Conservation (phyloP, 2,329 filamentous ascomycete genomes). For the Juglanconis oblonga region DNA sequence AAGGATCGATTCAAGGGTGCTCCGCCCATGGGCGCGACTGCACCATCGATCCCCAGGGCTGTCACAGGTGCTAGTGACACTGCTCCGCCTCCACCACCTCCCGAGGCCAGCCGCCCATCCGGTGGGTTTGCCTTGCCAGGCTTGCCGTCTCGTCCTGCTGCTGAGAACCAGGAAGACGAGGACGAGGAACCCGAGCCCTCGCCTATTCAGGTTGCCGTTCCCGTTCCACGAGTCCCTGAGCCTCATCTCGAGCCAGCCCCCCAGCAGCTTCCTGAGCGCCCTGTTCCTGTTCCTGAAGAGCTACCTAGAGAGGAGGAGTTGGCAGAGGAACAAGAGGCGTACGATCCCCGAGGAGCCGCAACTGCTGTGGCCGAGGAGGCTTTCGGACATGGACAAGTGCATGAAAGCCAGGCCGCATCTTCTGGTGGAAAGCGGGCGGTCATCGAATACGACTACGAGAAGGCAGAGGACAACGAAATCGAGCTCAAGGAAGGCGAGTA, state of each 20-base stretch:
- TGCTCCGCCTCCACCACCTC: constrained; percentile 57
- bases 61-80: constrained; percentile 39
- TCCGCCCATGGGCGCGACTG: constrained; percentile 61
- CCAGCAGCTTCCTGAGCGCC: constrained; percentile 50
- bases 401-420: constrained; percentile 32
- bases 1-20: constrained; percentile 80
- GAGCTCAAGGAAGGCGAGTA: constrained; percentile 85
- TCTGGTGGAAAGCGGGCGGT: constrained; percentile 67
- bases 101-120: constrained; percentile 66
- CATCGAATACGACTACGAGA: constrained; percentile 93
- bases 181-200: constrained; percentile 55
- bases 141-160: constrained; percentile 58
- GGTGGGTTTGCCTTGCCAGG: constrained; percentile 78
- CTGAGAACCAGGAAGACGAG: constrained; percentile 56
- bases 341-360: constrained; percentile 58
- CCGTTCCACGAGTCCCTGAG: constrained; percentile 65
- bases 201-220: constrained; percentile 82
- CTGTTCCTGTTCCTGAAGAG: constrained; percentile 62
- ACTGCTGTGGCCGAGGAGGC: constrained; percentile 50
- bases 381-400: constrained; percentile 36
- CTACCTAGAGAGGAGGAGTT: constrained; percentile 64
- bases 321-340: constrained; percentile 59
- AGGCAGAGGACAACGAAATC: constrained; percentile 95
- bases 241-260: constrained; percentile 49
- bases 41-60: constrained; percentile 32